A percentile compares a stretch with the other conserved stretches of the same genome.
These are phyloP conservation scores for Oehlia diaphana DNA, from an alignment of 192 early-diverging fungal species.

Conservation along the genomic window DNA sequence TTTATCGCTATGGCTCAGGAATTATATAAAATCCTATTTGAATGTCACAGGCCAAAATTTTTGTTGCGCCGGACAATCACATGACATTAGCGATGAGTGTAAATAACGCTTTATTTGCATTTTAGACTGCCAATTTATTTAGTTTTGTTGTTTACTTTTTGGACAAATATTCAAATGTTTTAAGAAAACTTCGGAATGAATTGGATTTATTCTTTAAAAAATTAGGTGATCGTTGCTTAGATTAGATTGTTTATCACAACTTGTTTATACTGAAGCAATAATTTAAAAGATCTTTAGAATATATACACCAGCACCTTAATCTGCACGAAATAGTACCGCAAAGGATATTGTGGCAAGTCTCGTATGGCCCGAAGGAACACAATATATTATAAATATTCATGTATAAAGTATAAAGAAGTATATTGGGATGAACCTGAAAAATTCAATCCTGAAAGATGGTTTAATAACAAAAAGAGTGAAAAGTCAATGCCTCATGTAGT, in stretches of 20 bases:
- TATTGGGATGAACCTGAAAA: conserved; percentile 14
- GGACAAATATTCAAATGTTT: background rate
- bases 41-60: too few relatives aligned
- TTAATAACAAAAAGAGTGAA: too few relatives aligned
- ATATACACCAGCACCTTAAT: background rate
- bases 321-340: background rate
- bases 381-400: conserved; percentile 1
- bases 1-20: too few relatives aligned
- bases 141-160: conserved; percentile 1
- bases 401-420: background rate
- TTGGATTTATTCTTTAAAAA: background rate
- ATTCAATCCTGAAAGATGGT: conserved; percentile 12
- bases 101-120: background rate
- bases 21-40: too few relatives aligned
- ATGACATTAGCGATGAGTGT: too few relatives aligned
- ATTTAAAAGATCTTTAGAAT: background rate
- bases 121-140: conserved; percentile 15
- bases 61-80: too few relatives aligned
- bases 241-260: background rate
- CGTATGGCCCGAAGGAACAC: background rate
- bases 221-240: background rate
- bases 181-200: background rate
- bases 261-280: conserved; percentile 14
- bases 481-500: background rate
- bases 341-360: background rate